phyloP scores from a whole-genome alignment of 2,329 filamentous ascomycete species.

The Tolypocladium cylindrosporum region DNA sequence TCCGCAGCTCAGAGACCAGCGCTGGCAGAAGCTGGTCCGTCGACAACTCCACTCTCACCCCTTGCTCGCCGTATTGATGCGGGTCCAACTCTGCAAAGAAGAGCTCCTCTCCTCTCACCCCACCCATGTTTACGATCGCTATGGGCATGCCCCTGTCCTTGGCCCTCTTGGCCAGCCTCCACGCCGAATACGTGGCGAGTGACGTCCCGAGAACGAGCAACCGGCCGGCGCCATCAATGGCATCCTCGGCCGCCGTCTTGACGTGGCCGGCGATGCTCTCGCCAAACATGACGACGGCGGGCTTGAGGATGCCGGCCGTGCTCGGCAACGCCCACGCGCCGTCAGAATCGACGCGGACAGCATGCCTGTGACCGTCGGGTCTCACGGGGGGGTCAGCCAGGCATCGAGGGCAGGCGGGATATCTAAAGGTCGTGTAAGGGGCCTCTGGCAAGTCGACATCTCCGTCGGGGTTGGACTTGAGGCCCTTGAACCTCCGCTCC shows the following conservation, averaged over 20 bases:
- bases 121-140: constrained; percentile 80
- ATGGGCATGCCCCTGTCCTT: constrained; percentile 77
- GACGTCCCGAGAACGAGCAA: constrained; percentile 80
- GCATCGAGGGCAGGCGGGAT: constrained; percentile 81
- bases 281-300: constrained; percentile 92
- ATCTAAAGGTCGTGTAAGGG: constrained; percentile 81
- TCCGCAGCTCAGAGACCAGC: constrained; percentile 41
- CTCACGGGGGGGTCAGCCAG: constrained; percentile 50
- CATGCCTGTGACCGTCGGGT: constrained; percentile 41
- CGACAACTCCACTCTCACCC: constrained; percentile 46
- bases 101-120: constrained; percentile 66
- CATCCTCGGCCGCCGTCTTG: constrained; percentile 67
- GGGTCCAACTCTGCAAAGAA: constrained; percentile 53
- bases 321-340: constrained; percentile 64
- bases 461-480: constrained; percentile 86
- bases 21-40: constrained; percentile 48
- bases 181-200: constrained; percentile 90
- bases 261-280: constrained; percentile 66
- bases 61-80: constrained; percentile 37
- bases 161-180: constrained; percentile 76
- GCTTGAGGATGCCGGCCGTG: constrained; percentile 76
- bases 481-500: constrained; percentile 55
- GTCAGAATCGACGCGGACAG: constrained; percentile 64
- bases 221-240: constrained; percentile 65
- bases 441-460: constrained; percentile 85